Evolutionary conservation across 2,329 filamentous ascomycete genomes (phyloP), one percentile per base, ranked within the genome.

Genomic region (Diaporthe helianthi): DNA sequence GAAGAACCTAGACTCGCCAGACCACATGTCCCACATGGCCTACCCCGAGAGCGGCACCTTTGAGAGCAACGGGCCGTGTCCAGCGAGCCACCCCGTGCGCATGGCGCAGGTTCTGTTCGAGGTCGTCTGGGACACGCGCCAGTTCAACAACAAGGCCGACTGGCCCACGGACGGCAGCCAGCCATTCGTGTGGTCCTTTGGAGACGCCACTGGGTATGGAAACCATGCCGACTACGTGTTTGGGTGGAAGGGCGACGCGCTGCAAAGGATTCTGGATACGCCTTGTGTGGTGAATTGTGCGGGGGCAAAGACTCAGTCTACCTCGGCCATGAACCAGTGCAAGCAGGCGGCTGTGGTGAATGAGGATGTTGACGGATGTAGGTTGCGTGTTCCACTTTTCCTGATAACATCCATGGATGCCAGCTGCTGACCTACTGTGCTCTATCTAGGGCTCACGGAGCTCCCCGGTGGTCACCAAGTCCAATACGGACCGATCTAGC

Each of bases 21-120:
- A 78, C 71, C 77, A 78, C 70, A 73, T 75, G 58, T 74, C 74
- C 65, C 77, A 78, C 69, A 76, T 77, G 9, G 76, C 76, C 8
- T 77, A 77, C 58, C 76, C 76, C 7, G 70, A 46, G 41, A 64
- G 44, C 12, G 66, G 66, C 41, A 63, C 53, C 55, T 68, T 68
- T 38, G 55, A 63, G 38, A 68, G 41, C 41, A 46, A 46, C 61
- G 75, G 74, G 52, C 71, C 74, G 12, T 78, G 77, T 71, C 77
- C 77, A 12, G 71, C 73, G 1, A 75, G 73, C n/a, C 77, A 78
- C 69, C 77, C 76, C 4, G 76, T 77, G 22, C 72, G 70, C 9
- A 72, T 80, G 44, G 80, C 80, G 2, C 80, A 81, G 65, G 71
- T 81, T 6, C 81, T 82, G 74, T 80, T 80, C 72, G 80, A 83